Base-by-base conservation (phyloP, 768 basidiomycete genomes). In the Boletus bicolor region DNA sequence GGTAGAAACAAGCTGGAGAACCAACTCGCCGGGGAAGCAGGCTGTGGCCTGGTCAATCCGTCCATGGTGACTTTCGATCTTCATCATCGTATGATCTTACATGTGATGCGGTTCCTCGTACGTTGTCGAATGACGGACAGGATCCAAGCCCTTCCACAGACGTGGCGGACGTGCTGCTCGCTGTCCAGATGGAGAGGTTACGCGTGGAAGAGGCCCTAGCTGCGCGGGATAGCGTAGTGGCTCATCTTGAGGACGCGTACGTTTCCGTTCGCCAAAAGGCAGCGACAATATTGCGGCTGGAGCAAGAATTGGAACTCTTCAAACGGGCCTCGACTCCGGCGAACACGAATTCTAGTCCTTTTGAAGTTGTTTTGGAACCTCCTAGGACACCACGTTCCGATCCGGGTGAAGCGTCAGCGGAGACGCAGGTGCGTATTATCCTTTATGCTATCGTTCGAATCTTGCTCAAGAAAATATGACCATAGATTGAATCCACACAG, bases 201-300 rank as follows among this genome's bases (percentile, higher is more conserved):
- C 78, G 79, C 46, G 79, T 83, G 1, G 68, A 67, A 21, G 86
- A 89, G 62, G 85, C 83, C 2, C 67, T 85, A 50, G 73, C 71
- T 28, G 87, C 87, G 32, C 82, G 87, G 39, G 87, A 90, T 63
- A 78, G 76, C 32, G 80, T 78, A 15, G 79, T 86, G 2, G 70
- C 79, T 41, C 81, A 80, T 32, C 77, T 90, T 12, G 75, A 79
- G 34, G 79, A 82, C 44, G 85, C 85, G 10, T 86, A 83, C 63
- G 66, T 72, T 14, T 82, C 83, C 0, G 73, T 89, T 60, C 78
- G 79, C n/a, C 78, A 85, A 64, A 87, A 88, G 69, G 75, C 78
- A 1, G 73, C 75, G 21, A 65, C 73, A 7, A 79, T 88, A 54
- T 75, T 79, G 35, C 73, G 67, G 7, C 65, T 87, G 43, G 77